phyloP scores from a whole-genome alignment of 768 basidiomycete species.

The Vishniacozyma victoriae region DNA sequence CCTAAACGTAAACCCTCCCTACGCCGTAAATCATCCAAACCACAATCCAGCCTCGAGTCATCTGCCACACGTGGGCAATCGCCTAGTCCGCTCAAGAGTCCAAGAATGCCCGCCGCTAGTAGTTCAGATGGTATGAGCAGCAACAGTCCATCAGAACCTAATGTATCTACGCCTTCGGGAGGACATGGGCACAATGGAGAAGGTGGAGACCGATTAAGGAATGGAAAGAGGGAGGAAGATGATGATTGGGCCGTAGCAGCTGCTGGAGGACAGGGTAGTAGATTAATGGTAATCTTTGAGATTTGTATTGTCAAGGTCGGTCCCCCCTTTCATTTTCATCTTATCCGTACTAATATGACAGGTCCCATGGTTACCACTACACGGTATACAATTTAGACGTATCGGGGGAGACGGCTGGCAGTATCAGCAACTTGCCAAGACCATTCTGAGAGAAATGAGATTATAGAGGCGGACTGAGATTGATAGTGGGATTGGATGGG shows the following conservation, averaged over 20 bases:
- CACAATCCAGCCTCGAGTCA: background rate
- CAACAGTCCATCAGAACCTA: background rate
- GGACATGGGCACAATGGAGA: background rate
- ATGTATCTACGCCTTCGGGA: constrained; percentile 2
- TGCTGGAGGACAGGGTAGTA: constrained; percentile 56
- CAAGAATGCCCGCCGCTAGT: background rate
- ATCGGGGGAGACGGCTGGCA: constrained; percentile 90
- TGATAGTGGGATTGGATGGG: too few relatives aligned
- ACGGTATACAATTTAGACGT: constrained; percentile 92
- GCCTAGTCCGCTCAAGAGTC: background rate
- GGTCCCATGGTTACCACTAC: constrained; percentile 86
- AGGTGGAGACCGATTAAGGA: background rate
- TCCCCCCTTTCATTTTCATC: too few relatives aligned
- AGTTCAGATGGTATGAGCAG: background rate
- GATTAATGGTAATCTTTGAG: constrained; percentile 87
- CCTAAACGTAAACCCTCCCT: constrained; percentile 11
- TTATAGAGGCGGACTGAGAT: too few relatives aligned
- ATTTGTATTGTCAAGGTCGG: constrained; percentile 82
- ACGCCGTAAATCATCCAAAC: constrained; percentile 22
- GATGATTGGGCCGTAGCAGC: constrained; percentile 46
- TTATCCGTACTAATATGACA: constrained; percentile 48
- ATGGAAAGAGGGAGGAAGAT: constrained; percentile 25
- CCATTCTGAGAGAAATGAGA: constrained; percentile 39
- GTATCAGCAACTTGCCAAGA: constrained; percentile 81
- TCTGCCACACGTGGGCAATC: background rate